Evolutionary conservation across 768 basidiomycete species (phyloP).

Genomic region (Suillus placidus): DNA sequence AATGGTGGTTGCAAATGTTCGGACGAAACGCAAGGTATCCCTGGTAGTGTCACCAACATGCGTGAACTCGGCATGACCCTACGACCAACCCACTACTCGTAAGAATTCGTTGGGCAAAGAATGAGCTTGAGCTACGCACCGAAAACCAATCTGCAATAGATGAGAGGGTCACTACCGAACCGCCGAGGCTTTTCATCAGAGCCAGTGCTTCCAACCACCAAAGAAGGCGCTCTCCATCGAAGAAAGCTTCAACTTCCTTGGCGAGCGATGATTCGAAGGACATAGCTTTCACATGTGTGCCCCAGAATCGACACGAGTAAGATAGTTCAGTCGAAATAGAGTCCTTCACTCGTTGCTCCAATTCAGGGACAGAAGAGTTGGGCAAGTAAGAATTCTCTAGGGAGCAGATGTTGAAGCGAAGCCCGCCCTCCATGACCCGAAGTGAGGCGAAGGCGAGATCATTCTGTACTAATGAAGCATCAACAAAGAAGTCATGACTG

Average conservation of each 20-base stretch:
- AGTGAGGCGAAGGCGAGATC: conserved; percentile 24
- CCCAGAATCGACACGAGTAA: conserved; percentile 38
- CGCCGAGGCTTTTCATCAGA: conserved; percentile 22
- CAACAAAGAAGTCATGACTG: conserved; percentile 16
- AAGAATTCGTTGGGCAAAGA: not conserved
- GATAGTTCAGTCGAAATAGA: conserved; percentile 28
- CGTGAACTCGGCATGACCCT: conserved; percentile 7
- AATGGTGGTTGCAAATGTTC: conserved; percentile 15
- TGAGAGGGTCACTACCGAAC: not conserved
- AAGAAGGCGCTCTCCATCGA: conserved; percentile 18
- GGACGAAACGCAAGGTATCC: conserved; percentile 18
- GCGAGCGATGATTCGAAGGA: conserved; percentile 7
- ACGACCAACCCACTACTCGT: not conserved
- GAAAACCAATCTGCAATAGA: not conserved
- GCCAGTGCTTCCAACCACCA: not conserved
- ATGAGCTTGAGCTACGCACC: not conserved
- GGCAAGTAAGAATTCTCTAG: conserved; percentile 29
- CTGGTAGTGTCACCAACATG: not conserved
- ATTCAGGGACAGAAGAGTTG: conserved; percentile 25
- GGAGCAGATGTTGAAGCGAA: conserved; percentile 14
- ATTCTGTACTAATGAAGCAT: not conserved
- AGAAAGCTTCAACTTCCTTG: conserved; percentile 22
- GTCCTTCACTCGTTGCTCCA: conserved; percentile 14
- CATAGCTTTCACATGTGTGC: conserved; percentile 27
- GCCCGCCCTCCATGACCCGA: conserved; percentile 27